These are phyloP conservation scores for Selaginella moellendorffii DNA, from an alignment of 75 land plant genomes.

Conservation along the genomic window DNA sequence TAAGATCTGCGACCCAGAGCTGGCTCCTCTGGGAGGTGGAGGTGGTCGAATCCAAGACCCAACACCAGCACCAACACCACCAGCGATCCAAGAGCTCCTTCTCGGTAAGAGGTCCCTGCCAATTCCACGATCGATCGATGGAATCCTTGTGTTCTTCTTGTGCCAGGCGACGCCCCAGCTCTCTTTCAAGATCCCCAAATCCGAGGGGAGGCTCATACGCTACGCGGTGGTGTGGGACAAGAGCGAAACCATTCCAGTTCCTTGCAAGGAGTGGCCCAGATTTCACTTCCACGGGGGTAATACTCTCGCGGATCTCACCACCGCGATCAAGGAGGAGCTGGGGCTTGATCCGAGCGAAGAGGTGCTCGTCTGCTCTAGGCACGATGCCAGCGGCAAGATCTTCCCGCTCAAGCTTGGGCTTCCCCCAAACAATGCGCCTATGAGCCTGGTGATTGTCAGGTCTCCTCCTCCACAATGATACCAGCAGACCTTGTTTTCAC, in stretches of 20 bases:
- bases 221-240: conserved; percentile 50
- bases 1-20: neutral
- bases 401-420: conserved; percentile 59
- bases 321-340: conserved; percentile 43
- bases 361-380: conserved; percentile 45
- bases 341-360: conserved; percentile 30
- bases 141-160: neutral
- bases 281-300: conserved; percentile 54
- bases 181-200: neutral
- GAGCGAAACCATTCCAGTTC: conserved; percentile 32
- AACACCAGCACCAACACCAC: conserved; percentile 6
- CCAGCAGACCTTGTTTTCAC: too few relatives aligned
- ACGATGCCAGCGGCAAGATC: conserved; percentile 50
- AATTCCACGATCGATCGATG: neutral
- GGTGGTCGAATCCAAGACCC: conserved; percentile 9
- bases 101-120: neutral
- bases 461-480: too few relatives aligned
- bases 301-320: conserved; percentile 38
- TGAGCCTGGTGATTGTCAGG: conserved; percentile 62
- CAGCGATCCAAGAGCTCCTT: neutral
- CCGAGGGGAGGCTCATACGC: conserved; percentile 55
- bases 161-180: neutral
- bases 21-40: conserved; percentile 4
- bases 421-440: conserved; percentile 72
- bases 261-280: conserved; percentile 24